These are phyloP conservation scores for Dioscorea alata DNA, from an alignment of 106 monocot species.

Conservation along the genomic window DNA sequence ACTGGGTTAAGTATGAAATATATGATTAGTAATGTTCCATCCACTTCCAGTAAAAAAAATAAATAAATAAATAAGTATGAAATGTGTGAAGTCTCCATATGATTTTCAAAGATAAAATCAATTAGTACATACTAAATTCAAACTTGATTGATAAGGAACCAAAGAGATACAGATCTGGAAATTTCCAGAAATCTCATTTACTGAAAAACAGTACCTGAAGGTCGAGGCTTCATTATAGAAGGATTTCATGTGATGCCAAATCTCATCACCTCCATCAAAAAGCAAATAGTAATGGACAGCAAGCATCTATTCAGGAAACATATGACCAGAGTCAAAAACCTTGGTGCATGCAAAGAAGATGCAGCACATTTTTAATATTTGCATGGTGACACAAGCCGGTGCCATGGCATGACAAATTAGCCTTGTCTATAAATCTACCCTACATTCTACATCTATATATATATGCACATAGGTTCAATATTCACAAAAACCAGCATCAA, in stretches of 20 bases:
- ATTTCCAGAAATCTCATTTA: not conserved
- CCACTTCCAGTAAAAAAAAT: too few species aligned
- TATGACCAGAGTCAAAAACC: not conserved
- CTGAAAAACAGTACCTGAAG: slow-evolving; percentile 51
- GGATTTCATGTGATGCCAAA: slow-evolving; percentile 63
- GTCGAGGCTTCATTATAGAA: slow-evolving; percentile 73
- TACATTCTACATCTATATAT: not conserved
- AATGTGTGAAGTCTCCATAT: too few species aligned
- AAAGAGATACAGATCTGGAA: not conserved
- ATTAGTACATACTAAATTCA: not conserved
- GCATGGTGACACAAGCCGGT: not conserved
- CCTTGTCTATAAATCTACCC: too few species aligned
- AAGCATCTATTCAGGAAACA: slow-evolving; percentile 62
- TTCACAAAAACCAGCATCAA: not conserved
- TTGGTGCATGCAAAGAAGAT: not conserved
- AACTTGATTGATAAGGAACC: not conserved
- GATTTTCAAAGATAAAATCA: too few species aligned
- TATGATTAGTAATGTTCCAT: too few species aligned
- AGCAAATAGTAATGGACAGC: slow-evolving; percentile 92
- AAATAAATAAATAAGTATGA: too few species aligned
- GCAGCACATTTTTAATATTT: too few species aligned
- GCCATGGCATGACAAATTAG: not conserved
- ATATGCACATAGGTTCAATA: not conserved
- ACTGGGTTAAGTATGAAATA: too few species aligned
- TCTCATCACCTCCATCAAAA: slow-evolving; percentile 76